A percentile compares a stretch with the other conserved stretches of the same genome.
Conservation (phyloP, 2,329 filamentous ascomycete genomes). For the Cladorrhinum sp. region DNA sequence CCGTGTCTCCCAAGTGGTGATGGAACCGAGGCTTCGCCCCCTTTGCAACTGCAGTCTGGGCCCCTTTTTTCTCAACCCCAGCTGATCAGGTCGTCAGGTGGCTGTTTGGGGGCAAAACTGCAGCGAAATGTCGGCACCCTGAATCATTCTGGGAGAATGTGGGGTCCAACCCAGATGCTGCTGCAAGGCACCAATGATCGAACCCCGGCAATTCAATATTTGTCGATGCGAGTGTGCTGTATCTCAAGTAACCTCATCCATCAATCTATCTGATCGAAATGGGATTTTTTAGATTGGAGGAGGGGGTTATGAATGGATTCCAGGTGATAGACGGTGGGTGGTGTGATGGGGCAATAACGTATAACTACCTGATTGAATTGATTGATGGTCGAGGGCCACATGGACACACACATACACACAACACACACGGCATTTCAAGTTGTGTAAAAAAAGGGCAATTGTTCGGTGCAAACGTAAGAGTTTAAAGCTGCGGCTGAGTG, state of each 20-base stretch:
- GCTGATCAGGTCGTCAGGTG: conserved; percentile 6
- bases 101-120: background rate
- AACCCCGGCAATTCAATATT: background rate
- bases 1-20: background rate
- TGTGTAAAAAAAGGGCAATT: background rate
- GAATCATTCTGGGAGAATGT: background rate
- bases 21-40: conserved; percentile 4
- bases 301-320: too few species aligned
- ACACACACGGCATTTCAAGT: background rate
- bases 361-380: too few species aligned
- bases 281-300: too few species aligned
- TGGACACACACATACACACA: too few species aligned
- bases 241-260: too few species aligned
- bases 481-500: background rate
- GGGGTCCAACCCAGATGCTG: conserved; percentile 1
- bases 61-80: background rate
- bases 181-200: conserved; percentile 8
- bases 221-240: background rate
- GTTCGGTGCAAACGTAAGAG: background rate
- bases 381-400: too few species aligned
- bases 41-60: conserved; percentile 2
- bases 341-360: too few species aligned
- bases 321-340: too few species aligned
- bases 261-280: background rate
- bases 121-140: background rate